phyloP scores from a whole-genome alignment of 2,329 filamentous ascomycete genomes.

The Daldinia sp. region DNA sequence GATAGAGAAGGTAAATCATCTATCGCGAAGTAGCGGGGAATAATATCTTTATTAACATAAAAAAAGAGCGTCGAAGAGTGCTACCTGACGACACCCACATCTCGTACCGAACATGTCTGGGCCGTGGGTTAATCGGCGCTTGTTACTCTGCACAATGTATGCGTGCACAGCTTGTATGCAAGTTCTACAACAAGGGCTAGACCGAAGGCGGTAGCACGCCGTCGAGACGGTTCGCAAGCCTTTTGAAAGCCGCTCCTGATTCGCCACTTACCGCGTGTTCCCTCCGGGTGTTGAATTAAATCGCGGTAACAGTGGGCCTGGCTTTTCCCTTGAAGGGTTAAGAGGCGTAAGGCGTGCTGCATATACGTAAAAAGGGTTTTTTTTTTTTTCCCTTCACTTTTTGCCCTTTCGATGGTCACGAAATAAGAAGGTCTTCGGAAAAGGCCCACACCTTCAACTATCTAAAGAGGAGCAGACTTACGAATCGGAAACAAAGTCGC shows the following conservation, averaged over 20 bases:
- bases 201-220: slow-evolving; percentile 14
- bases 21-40: slow-evolving; percentile 17
- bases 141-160: slow-evolving; percentile 29
- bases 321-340: background rate
- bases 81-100: slow-evolving; percentile 41
- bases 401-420: slow-evolving; percentile 2
- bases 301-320: slow-evolving; percentile 8
- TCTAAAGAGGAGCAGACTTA: background rate
- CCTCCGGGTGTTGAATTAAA: slow-evolving; percentile 4
- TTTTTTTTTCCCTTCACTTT: background rate
- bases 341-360: slow-evolving; percentile 21
- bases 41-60: slow-evolving; percentile 39
- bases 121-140: slow-evolving; percentile 33
- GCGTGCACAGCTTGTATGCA: background rate
- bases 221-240: slow-evolving; percentile 18
- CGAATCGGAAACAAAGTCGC: slow-evolving; percentile 26
- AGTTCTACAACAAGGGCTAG: background rate
- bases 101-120: slow-evolving; percentile 34
- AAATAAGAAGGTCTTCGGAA: background rate
- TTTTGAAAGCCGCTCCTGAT: slow-evolving; percentile 23
- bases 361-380: slow-evolving; percentile 27
- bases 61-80: slow-evolving; percentile 12
- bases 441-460: background rate
- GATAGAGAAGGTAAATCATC: slow-evolving; percentile 15
- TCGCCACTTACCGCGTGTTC: slow-evolving; percentile 32